Evolutionary conservation across 495 filamentous ascomycete genomes (phyloP).

Genomic region (Lophiostoma macrostomum): DNA sequence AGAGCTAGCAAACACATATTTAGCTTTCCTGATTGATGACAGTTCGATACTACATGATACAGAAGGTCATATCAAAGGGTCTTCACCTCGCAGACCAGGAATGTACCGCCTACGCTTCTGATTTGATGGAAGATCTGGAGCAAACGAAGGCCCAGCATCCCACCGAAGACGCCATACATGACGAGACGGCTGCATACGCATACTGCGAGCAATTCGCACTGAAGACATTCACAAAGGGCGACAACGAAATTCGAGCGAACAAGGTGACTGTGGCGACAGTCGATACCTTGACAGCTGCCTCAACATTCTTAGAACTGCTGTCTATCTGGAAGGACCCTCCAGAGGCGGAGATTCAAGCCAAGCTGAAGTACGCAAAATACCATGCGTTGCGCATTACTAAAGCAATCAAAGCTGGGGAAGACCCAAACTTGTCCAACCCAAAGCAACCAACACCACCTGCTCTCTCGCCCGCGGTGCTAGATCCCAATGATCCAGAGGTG

Average conservation of each 20-base stretch:
- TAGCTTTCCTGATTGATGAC: constrained; percentile 18
- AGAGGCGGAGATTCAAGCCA: constrained; percentile 74
- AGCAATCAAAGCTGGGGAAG: constrained; percentile 84
- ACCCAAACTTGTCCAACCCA: constrained; percentile 89
- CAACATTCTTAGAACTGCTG: constrained; percentile 83
- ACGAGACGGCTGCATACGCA: constrained; percentile 80
- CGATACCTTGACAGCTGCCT: constrained; percentile 87
- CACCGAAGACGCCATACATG: constrained; percentile 69
- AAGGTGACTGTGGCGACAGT: constrained; percentile 87
- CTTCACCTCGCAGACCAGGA: constrained; percentile 76
- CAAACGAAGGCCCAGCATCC: constrained; percentile 65
- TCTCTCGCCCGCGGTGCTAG: constrained; percentile 42
- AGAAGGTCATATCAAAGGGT: constrained; percentile 77
- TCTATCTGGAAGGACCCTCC: constrained; percentile 78
- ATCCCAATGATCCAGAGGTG: constrained; percentile 62
- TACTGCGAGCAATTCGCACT: constrained; percentile 92
- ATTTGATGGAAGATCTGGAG: constrained; percentile 89
- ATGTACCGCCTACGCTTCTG: constrained; percentile 70
- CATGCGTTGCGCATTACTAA: constrained; percentile 88
- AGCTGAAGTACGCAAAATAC: constrained; percentile 94
- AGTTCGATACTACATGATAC: constrained; percentile 92
- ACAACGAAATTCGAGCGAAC: constrained; percentile 75
- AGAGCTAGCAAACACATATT: background rate
- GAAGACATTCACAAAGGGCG: constrained; percentile 80
- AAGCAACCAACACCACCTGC: constrained; percentile 51